phyloP scores from a whole-genome alignment of 2,329 filamentous ascomycete genomes.

The Fusarium equiseti region DNA sequence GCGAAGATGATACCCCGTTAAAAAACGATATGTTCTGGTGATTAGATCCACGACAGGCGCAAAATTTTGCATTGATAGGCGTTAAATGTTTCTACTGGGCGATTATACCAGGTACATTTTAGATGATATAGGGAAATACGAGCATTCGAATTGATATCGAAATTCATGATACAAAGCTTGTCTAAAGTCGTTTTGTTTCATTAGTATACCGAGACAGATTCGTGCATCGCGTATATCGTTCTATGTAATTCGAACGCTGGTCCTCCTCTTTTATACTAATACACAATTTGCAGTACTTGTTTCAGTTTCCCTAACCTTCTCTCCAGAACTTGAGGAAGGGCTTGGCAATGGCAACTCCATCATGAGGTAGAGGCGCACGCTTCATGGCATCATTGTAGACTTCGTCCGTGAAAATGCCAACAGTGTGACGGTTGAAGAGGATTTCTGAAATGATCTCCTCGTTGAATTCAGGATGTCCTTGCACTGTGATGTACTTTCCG shows the following conservation, averaged over 20 bases:
- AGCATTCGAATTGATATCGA: neutral
- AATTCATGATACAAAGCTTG: neutral
- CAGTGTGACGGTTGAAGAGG: constrained; percentile 66
- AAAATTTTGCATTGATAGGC: constrained; percentile 32
- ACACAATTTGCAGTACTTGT: neutral
- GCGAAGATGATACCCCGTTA: constrained; percentile 38
- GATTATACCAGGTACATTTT: neutral
- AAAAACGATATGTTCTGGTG: constrained; percentile 11
- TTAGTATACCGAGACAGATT: constrained; percentile 19
- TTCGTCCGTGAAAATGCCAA: constrained; percentile 77
- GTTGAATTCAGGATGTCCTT: constrained; percentile 63
- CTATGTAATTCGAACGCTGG: constrained; percentile 8
- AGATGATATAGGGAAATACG: neutral
- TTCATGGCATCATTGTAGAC: constrained; percentile 76
- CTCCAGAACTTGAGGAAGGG: constrained; percentile 83
- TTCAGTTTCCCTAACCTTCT: constrained; percentile 56
- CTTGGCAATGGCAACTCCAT: constrained; percentile 80
- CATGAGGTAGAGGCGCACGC: constrained; percentile 76
- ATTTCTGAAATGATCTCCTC: constrained; percentile 55
- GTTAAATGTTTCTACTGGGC: constrained; percentile 22
- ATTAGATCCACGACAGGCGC: constrained; percentile 1
- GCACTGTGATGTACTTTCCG: constrained; percentile 56
- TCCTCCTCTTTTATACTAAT: constrained; percentile 9
- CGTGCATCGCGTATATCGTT: constrained; percentile 8
- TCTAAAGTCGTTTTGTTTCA: constrained; percentile 14